phyloP scores from a whole-genome alignment of 208 protist species.

The Dictyostelium gargantuum region DNA sequence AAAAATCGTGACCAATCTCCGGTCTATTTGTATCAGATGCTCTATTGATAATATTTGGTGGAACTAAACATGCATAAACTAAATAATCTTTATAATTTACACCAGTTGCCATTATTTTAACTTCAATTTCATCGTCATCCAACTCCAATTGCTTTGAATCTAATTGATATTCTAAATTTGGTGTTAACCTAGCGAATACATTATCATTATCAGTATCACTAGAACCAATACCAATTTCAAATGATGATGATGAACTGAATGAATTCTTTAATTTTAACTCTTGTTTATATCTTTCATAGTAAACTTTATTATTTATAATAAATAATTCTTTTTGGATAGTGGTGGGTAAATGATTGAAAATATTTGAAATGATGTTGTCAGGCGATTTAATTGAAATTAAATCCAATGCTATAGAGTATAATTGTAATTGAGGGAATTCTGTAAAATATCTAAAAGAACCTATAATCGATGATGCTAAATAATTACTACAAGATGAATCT shows the following conservation, averaged over 20 bases:
- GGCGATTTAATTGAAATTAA: not conserved
- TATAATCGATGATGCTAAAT: constrained; percentile 2
- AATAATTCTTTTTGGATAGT: not conserved
- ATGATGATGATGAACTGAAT: not conserved
- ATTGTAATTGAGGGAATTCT: not conserved
- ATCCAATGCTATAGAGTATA: not conserved
- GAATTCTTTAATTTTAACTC: too few relatives aligned
- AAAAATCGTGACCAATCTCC: constrained; percentile 76
- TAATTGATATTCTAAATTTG: not conserved
- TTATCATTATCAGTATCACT: not conserved
- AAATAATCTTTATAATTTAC: constrained; percentile 31
- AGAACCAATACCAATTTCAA: not conserved
- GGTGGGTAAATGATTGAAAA: not conserved
- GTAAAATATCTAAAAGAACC: not conserved
- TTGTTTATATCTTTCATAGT: not conserved
- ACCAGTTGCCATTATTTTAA: not conserved
- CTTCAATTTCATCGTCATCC: not conserved
- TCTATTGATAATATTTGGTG: not conserved
- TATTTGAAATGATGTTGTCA: not conserved
- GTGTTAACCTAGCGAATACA: not conserved
- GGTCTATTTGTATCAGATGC: not conserved
- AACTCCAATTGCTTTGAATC: not conserved
- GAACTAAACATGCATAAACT: not conserved
- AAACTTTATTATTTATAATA: not conserved
- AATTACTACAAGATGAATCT: not conserved